Percentiles rank a stretch among this genome's conserved stretches.
phyloP scores from a whole-genome alignment of 208 protist species.

The Acanthamoeba healyi region DNA sequence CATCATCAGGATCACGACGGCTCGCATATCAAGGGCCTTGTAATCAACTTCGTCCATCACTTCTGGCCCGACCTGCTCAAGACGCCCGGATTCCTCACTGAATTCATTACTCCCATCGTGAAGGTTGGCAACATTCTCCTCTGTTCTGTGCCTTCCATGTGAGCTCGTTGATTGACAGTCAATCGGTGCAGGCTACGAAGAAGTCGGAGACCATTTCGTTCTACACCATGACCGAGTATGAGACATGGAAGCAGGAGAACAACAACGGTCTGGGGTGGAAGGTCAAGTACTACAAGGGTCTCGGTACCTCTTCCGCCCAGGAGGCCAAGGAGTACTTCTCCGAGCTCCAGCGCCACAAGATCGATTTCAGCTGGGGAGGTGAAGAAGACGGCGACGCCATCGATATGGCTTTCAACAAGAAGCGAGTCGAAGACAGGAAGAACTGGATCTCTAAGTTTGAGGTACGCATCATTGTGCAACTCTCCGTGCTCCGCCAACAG shows the following conservation, averaged over 20 bases:
- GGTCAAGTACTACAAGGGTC: conserved; percentile 99
- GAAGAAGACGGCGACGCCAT: conserved; percentile 95
- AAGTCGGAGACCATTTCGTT: conserved; percentile 95
- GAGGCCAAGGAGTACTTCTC: conserved; percentile 99
- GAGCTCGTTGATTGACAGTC: too few species aligned
- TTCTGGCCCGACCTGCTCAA: conserved; percentile 99
- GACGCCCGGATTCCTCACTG: conserved; percentile 97
- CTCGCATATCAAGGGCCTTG: conserved; percentile 99
- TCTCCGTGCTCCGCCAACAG: neutral
- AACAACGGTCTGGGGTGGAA: conserved; percentile 94
- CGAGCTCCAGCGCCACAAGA: conserved; percentile 97
- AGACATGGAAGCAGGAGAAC: conserved; percentile 90
- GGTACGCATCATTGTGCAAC: conserved; percentile 82
- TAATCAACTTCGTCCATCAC: conserved; percentile 99
- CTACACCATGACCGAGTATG: conserved; percentile 99
- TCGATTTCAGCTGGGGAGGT: conserved; percentile 95
- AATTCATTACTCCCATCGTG: conserved; percentile 99
- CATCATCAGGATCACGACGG: conserved; percentile 98
- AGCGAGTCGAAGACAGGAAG: conserved; percentile 98
- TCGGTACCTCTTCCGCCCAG: conserved; percentile 96
- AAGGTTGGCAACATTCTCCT: conserved; percentile 93
- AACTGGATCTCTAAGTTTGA: conserved; percentile 97
- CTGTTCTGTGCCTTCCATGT: neutral
- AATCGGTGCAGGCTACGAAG: conserved; percentile 82
- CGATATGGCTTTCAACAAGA: conserved; percentile 99